Percentiles rank a stretch among this genome's conserved stretches.
Conservation (phyloP, 257 asterid genomes). For the Gardenia jasminoides region DNA sequence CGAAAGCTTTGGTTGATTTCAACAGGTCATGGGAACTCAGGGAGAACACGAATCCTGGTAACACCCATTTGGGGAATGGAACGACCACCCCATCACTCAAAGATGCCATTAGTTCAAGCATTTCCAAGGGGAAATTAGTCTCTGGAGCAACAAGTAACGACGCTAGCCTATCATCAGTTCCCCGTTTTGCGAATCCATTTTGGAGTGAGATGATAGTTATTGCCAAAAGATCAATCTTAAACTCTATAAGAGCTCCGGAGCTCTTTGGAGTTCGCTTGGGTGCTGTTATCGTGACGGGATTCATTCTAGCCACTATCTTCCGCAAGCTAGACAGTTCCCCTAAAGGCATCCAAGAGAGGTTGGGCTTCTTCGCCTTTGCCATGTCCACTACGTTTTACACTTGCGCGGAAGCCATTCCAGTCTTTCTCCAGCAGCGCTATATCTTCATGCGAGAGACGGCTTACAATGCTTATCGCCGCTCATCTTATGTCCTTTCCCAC, state of each 20-base stretch:
- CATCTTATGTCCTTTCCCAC: slow-evolving; percentile 50
- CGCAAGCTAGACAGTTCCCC: slow-evolving; percentile 45
- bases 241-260: slow-evolving; percentile 43
- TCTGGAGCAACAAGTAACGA: slow-evolving; percentile 27
- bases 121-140: slow-evolving; percentile 41
- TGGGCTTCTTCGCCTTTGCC: slow-evolving; percentile 51
- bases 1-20: slow-evolving; percentile 29
- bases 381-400: slow-evolving; percentile 55
- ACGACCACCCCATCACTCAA: slow-evolving; percentile 27
- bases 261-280: slow-evolving; percentile 43
- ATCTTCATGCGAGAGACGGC: slow-evolving; percentile 55
- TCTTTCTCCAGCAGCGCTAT: slow-evolving; percentile 42
- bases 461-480: slow-evolving; percentile 49
- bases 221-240: slow-evolving; percentile 41
- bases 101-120: slow-evolving; percentile 40
- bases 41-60: neutral
- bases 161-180: slow-evolving; percentile 28
- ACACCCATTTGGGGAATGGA: neutral
- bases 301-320: slow-evolving; percentile 44
- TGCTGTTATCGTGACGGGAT: slow-evolving; percentile 40
- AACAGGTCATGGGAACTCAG: slow-evolving; percentile 28
- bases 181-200: slow-evolving; percentile 43
- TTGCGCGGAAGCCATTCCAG: slow-evolving; percentile 56
- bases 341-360: slow-evolving; percentile 44
- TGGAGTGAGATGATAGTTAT: slow-evolving; percentile 46